Base-by-base conservation (phyloP, 2,329 filamentous ascomycete genomes). In the Cladosporium phlei region DNA sequence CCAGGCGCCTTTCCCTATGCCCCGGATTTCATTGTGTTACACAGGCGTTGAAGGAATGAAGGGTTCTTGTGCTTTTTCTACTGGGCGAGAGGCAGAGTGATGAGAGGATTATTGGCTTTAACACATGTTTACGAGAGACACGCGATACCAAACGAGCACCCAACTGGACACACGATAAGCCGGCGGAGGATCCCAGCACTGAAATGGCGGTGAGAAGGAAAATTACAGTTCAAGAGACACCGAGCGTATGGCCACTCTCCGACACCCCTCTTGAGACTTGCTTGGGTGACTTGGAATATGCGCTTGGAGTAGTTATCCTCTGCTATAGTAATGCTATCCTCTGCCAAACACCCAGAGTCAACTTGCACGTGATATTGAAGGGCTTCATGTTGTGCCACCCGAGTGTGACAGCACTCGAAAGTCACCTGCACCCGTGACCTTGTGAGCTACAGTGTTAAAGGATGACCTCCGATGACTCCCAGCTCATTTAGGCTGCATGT, bases 11-110 rank as follows among this genome's bases (percentile, higher is more conserved):
- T 27, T 16, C 21, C 42, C 42, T 28, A 45, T 28, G 22, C 40
- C 42, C 42, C 42, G 32, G 32, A 37, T 45, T 45, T 35, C 42
- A 32, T 45, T 45, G 33, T 32, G 42, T 45, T 45, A 45, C 42
- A 29, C 42, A 34, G 42, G 42, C 42, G 42, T 45, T 45, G 16
- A 28, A 34, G 12, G 30, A 24, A 34, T n/a, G 30, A 24, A 29
- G 42, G 42, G 34, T 28, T 27, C 29, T 43, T 33, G 24, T 28
- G 30, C n/a, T 45, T 45, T 34, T 27, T 45, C 22, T 21, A 37
- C 37, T 44, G 29, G 30, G 17, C 16, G 16, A 7, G 30, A 35
- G 40, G 20, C 9, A n/a, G 38, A 24, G 27, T 10, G 38, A 42
- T 5, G 32, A 37, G 24, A 27, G 33, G 32, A 11, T 33, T 43